Evolutionary conservation across 192 early-diverging fungal species (phyloP), one percentile per base, ranked within the genome.

Genomic region (Rhizophagus sp.): DNA sequence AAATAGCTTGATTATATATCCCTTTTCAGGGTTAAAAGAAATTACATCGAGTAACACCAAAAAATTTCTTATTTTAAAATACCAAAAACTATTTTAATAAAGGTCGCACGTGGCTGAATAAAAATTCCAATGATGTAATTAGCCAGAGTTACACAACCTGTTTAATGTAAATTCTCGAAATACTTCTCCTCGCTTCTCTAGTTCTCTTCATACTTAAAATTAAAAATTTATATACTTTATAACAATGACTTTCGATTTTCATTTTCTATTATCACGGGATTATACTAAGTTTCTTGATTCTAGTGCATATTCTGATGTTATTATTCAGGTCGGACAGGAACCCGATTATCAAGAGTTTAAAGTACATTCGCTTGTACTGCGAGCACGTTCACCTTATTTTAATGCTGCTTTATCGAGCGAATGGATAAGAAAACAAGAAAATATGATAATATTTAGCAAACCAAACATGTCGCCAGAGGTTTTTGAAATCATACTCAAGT

Each of bases 311-410:
- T 73, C 73, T 57, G 74, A 81, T 63, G 64, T 81, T 67, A n/a
- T 81, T 73, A 68, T 81, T 75, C 62, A 62, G 4, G 71, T 71
- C 13, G 80, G 74, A 25, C 50, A 34, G 7, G 64, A 66, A 30
- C 62, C 39, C 52, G 74, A 81, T 47, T 50, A 57, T 19, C 63
- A 62, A 15, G 34, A 61, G 49, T 81, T 81, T 19, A 65, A 50
- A 24, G 80, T 57, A 41, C 80, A 81, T 75, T 75, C 80, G 2
- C 33, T 81, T 15, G 67, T 81, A 41, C 27, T 81, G 13, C 73
- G 74, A 52, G 49, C 62, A 15, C 73, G 80, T 30, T 73, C 68
- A 30, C 39, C 71, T 11, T 81, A 81, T 47, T 81, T 81, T 67
- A 36, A 81, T 12, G 44, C 17, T 27, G 73, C 74, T 13, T 75